These are phyloP conservation scores for Gyromitra esculenta DNA, from an alignment of 2,329 filamentous ascomycete species.

Conservation along the genomic window DNA sequence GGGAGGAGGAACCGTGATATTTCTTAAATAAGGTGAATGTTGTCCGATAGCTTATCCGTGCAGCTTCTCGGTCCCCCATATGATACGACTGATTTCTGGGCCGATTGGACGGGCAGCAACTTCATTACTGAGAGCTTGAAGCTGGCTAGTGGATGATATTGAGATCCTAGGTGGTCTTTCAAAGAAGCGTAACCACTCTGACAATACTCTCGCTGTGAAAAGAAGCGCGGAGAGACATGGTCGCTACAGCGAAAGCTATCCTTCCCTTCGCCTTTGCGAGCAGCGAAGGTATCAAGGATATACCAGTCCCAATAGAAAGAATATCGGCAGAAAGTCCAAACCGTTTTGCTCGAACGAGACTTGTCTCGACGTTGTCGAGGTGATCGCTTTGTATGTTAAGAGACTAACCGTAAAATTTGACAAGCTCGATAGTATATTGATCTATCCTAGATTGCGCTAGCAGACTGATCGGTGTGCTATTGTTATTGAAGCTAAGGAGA, in stretches of 20 bases:
- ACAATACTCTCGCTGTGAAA: slow-evolving; percentile 18
- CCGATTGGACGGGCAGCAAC: slow-evolving; percentile 24
- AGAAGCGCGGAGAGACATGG: neutral
- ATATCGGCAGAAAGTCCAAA: slow-evolving; percentile 16
- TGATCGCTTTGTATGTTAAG: slow-evolving; percentile 4
- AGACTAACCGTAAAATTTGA: slow-evolving; percentile 18
- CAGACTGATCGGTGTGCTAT: neutral
- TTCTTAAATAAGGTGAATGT: neutral
- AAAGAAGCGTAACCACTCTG: slow-evolving; percentile 26
- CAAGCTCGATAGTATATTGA: slow-evolving; percentile 14
- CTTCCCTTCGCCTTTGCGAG: slow-evolving; percentile 19
- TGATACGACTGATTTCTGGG: slow-evolving; percentile 20
- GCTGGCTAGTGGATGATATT: slow-evolving; percentile 20
- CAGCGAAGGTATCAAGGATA: slow-evolving; percentile 18
- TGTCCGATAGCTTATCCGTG: neutral
- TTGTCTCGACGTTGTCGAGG: slow-evolving; percentile 1
- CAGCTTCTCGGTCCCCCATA: slow-evolving; percentile 7
- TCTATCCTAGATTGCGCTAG: slow-evolving; percentile 11
- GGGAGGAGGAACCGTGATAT: neutral
- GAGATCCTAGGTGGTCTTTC: slow-evolving; percentile 17
- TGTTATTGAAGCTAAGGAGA: neutral
- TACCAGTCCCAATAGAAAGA: slow-evolving; percentile 26
- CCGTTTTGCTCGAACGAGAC: slow-evolving; percentile 3
- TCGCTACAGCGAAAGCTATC: slow-evolving; percentile 9
- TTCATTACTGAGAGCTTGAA: slow-evolving; percentile 22